A percentile compares a stretch with the other conserved stretches of the same genome.
phyloP scores from a whole-genome alignment of 805 yeast genomes.

The Wickerhamomyces silvicola region DNA sequence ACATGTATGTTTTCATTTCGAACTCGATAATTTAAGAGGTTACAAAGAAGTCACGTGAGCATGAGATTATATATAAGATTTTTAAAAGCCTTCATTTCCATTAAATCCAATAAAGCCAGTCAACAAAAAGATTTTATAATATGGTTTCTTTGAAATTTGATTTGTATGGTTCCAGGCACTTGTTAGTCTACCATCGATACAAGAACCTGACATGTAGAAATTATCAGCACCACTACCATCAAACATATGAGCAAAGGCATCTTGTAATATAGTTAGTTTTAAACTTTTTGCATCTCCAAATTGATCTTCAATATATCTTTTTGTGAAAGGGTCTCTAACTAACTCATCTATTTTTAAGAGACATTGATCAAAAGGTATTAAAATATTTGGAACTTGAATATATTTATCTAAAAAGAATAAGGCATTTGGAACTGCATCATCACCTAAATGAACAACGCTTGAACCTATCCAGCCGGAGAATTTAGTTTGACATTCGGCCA shows the following conservation, averaged over 20 bases:
- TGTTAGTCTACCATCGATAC: slow-evolving; percentile 78
- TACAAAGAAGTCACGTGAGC: not conserved
- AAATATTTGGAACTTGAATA: slow-evolving; percentile 69
- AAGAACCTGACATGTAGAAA: slow-evolving; percentile 76
- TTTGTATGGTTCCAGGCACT: slow-evolving; percentile 84
- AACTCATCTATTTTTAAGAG: slow-evolving; percentile 49
- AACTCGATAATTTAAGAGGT: not conserved
- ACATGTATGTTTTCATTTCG: not conserved
- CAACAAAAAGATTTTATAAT: slow-evolving; percentile 52
- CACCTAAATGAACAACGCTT: slow-evolving; percentile 75
- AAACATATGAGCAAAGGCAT: slow-evolving; percentile 41
- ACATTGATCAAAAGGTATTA: slow-evolving; percentile 64
- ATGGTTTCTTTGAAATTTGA: slow-evolving; percentile 58
- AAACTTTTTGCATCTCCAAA: slow-evolving; percentile 51
- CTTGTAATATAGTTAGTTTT: slow-evolving; percentile 36
- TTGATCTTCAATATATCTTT: slow-evolving; percentile 48
- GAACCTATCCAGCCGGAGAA: slow-evolving; percentile 75
- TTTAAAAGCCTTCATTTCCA: slow-evolving; percentile 56
- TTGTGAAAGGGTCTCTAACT: slow-evolving; percentile 40
- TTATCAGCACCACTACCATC: slow-evolving; percentile 84
- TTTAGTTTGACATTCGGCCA: slow-evolving; percentile 55
- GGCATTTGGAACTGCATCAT: slow-evolving; percentile 80
- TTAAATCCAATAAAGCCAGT: slow-evolving; percentile 73
- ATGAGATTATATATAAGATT: not conserved
- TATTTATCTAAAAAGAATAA: slow-evolving; percentile 74